These are phyloP conservation scores for Skeletonema costatum DNA, from an alignment of 108 stramenopile genomes.

Conservation along the genomic window DNA sequence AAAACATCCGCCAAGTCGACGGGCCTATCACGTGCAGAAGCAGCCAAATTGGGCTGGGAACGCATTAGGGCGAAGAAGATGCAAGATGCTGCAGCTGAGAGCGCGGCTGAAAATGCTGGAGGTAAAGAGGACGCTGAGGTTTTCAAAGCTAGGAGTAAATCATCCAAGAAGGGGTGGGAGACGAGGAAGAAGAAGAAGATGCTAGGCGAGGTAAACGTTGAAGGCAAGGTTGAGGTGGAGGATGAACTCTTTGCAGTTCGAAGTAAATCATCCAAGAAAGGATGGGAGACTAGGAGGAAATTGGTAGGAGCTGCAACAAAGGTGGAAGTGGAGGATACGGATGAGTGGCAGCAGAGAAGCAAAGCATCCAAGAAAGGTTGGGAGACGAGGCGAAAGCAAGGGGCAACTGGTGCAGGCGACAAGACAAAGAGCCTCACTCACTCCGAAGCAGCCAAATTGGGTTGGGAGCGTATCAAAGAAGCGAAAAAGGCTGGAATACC, in stretches of 20 bases:
- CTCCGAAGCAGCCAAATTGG: background rate
- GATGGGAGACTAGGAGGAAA: background rate
- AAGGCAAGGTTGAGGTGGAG: background rate
- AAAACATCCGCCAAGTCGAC: background rate
- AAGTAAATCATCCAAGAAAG: background rate
- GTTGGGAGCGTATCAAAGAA: background rate
- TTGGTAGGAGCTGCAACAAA: background rate
- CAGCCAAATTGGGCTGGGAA: background rate
- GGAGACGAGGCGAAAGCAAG: background rate
- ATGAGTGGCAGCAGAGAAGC: background rate
- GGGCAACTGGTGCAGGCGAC: background rate
- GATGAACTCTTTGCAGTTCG: background rate
- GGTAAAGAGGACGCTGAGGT: background rate
- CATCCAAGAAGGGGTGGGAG: background rate
- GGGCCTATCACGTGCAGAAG: background rate
- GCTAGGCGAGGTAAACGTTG: background rate
- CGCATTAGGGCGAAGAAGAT: background rate
- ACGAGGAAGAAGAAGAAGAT: background rate
- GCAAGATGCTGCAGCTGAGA: background rate
- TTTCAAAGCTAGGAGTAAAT: background rate
- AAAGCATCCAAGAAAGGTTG: background rate
- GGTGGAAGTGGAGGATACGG: background rate
- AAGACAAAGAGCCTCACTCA: background rate
- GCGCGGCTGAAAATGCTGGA: background rate
- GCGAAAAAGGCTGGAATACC: too few relatives aligned